Evolutionary conservation across 116 monocot species (phyloP).

Genomic region (Posidonia oceanica): DNA sequence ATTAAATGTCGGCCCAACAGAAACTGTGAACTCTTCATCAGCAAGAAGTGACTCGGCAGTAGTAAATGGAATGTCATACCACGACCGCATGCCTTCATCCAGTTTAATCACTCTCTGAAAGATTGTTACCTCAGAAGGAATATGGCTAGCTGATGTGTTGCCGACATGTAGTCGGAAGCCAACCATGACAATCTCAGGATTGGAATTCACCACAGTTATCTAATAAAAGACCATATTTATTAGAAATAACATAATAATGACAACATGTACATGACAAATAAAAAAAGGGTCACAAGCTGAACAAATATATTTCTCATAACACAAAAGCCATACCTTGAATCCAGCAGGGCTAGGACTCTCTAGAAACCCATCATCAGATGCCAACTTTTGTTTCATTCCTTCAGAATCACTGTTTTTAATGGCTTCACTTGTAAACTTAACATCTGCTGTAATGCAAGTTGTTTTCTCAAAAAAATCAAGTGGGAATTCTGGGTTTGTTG

Average conservation of each 20-base stretch:
- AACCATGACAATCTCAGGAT: slow-evolving; percentile 94
- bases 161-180: slow-evolving; percentile 91
- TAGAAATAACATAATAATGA: background rate
- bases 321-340: slow-evolving; percentile 61
- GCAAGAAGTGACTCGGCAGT: slow-evolving; percentile 83
- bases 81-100: slow-evolving; percentile 94
- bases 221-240: slow-evolving; percentile 14
- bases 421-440: slow-evolving; percentile 66
- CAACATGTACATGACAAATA: background rate
- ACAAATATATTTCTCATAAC: background rate
- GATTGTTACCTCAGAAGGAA: slow-evolving; percentile 70
- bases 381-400: slow-evolving; percentile 64
- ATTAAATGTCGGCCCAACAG: slow-evolving; percentile 68
- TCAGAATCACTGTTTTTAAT: slow-evolving; percentile 80
- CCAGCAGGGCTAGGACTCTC: slow-evolving; percentile 74
- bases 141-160: slow-evolving; percentile 78
- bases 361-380: slow-evolving; percentile 89
- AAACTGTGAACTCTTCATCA: slow-evolving; percentile 88
- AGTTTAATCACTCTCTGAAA: slow-evolving; percentile 83
- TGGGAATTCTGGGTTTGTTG: slow-evolving; percentile 80
- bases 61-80: slow-evolving; percentile 98
- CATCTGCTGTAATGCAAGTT: slow-evolving; percentile 72
- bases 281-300: background rate
- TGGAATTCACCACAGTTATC: slow-evolving; percentile 75
- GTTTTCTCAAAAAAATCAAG: slow-evolving; percentile 98